Conservation (phyloP, 2,329 filamentous ascomycete species). For the Myrmaecium sp. region DNA sequence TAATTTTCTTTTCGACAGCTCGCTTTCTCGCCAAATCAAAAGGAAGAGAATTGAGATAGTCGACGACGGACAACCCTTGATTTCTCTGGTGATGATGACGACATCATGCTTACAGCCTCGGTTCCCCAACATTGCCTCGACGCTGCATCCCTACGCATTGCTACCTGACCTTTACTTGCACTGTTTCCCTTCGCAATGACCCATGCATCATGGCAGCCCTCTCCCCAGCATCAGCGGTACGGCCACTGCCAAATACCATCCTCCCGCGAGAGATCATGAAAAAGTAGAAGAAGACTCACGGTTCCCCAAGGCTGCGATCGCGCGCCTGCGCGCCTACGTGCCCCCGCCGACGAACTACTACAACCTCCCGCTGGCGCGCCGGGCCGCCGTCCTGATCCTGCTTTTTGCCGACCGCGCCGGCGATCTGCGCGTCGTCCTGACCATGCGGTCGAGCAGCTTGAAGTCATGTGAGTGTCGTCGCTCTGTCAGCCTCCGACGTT, state of each 20-base stretch:
- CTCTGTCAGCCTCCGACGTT: constrained; percentile 1
- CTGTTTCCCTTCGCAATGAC: too few species aligned
- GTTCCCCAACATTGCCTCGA: too few species aligned
- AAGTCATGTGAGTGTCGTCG: constrained; percentile 32
- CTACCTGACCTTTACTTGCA: too few species aligned
- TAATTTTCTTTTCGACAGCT: too few species aligned
- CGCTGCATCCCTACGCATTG: too few species aligned
- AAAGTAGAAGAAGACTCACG: background rate
- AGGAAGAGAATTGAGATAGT: too few species aligned
- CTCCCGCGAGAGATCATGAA: background rate
- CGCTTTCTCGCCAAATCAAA: too few species aligned
- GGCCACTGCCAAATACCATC: background rate
- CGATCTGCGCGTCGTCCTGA: constrained; percentile 52
- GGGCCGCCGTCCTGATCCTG: constrained; percentile 75
- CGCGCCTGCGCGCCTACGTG: constrained; percentile 37
- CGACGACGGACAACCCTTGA: too few species aligned
- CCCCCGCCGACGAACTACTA: constrained; percentile 41
- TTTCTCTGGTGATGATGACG: too few species aligned
- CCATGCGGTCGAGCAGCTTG: constrained; percentile 41
- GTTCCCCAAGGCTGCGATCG: constrained; percentile 25
- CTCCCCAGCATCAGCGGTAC: constrained; percentile 4
- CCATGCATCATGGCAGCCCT: constrained; percentile 3
- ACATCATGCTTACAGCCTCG: too few species aligned
- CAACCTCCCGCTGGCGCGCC: constrained; percentile 40
- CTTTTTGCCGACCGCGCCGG: constrained; percentile 73